Percentiles rank a stretch among this genome's conserved stretches.
These are phyloP conservation scores for Kodamaea fungicola DNA, from an alignment of 1,139 yeast species.

Conservation along the genomic window DNA sequence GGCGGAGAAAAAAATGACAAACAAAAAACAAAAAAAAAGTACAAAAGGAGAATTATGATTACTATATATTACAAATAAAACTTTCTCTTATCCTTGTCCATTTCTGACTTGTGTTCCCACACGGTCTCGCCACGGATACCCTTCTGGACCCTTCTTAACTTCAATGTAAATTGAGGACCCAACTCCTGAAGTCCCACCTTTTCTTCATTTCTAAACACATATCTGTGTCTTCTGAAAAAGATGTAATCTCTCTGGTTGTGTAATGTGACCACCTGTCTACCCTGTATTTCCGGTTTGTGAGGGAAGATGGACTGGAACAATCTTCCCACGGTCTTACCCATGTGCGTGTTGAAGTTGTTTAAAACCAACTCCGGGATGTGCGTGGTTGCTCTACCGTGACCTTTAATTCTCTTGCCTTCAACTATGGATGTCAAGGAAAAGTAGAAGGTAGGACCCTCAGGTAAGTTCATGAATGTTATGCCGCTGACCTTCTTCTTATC, in stretches of 20 bases:
- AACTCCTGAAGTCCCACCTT: conserved; percentile 92
- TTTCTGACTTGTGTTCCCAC: conserved; percentile 95
- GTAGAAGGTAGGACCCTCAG: conserved; percentile 92
- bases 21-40: not conserved
- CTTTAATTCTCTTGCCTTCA: conserved; percentile 70
- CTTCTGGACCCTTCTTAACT: conserved; percentile 81
- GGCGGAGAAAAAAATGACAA: conserved; percentile 1
- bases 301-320: conserved; percentile 91
- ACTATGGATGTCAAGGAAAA: conserved; percentile 79
- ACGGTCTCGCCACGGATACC: conserved; percentile 90
- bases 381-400: conserved; percentile 87
- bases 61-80: conserved; percentile 57
- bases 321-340: conserved; percentile 91
- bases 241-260: conserved; percentile 96
- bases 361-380: conserved; percentile 90
- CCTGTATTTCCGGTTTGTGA: conserved; percentile 86
- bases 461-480: conserved; percentile 85
- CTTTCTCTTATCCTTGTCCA: conserved; percentile 94
- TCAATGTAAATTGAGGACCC: conserved; percentile 94
- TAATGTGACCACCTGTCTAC: conserved; percentile 90
- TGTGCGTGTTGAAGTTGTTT: conserved; percentile 86
- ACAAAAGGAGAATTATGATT: not conserved
- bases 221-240: conserved; percentile 92
- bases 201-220: conserved; percentile 83
- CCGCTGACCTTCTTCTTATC: conserved; percentile 92